These are phyloP conservation scores for Microdochium bolleyi DNA, from an alignment of 2,329 filamentous ascomycete genomes.

Conservation along the genomic window DNA sequence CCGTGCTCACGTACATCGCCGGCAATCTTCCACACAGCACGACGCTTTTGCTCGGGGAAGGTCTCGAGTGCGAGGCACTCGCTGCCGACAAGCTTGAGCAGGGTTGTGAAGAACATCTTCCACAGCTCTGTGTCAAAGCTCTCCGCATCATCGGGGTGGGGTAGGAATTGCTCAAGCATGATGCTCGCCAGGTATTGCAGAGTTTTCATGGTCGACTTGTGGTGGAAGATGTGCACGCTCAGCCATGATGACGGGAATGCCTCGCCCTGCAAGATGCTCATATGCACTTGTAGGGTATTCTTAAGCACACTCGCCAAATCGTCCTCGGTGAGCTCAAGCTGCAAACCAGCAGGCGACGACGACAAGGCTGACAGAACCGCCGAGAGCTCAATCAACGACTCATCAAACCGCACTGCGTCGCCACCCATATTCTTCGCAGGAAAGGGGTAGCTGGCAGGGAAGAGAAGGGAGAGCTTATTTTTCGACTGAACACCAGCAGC, in stretches of 20 bases:
- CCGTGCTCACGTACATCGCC: constrained; percentile 91
- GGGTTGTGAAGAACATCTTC: constrained; percentile 85
- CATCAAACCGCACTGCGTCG: constrained; percentile 59
- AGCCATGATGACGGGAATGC: constrained; percentile 88
- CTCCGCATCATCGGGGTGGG: constrained; percentile 85
- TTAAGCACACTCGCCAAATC: constrained; percentile 70
- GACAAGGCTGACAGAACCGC: constrained; percentile 79
- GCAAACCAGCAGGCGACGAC: constrained; percentile 64
- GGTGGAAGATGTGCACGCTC: constrained; percentile 86
- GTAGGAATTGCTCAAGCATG: constrained; percentile 75
- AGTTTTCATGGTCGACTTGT: constrained; percentile 80
- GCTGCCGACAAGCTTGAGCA: constrained; percentile 84
- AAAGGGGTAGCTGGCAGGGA: constrained; percentile 86
- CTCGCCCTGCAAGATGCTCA: constrained; percentile 81
- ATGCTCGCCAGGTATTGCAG: constrained; percentile 76
- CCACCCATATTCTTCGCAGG: constrained; percentile 61
- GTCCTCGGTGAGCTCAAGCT: constrained; percentile 65
- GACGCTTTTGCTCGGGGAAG: constrained; percentile 91
- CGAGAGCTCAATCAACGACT: constrained; percentile 80
- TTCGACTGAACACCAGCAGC: constrained; percentile 43
- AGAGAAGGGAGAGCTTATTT: constrained; percentile 73
- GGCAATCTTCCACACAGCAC: constrained; percentile 98
- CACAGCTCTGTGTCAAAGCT: constrained; percentile 88
- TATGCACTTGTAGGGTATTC: constrained; percentile 74
- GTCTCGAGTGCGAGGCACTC: constrained; percentile 86